phyloP scores from a whole-genome alignment of 371 early-diverging fungal species.

The Zychaea mexicana region DNA sequence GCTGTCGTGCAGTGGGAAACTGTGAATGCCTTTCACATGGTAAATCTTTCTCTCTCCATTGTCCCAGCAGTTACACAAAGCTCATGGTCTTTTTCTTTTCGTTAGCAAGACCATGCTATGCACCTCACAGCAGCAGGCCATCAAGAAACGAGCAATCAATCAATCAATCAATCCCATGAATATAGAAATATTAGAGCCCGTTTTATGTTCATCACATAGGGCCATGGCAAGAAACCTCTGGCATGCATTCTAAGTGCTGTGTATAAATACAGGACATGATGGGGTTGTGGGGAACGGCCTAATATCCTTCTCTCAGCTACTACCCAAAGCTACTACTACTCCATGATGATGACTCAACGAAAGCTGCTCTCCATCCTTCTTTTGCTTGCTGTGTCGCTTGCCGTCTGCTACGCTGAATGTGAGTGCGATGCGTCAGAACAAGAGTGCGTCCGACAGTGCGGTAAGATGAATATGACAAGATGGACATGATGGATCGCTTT shows the following conservation, averaged over 20 bases:
- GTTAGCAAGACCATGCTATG: neutral
- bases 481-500: too few relatives aligned
- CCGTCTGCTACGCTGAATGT: neutral
- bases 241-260: too few relatives aligned
- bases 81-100: neutral
- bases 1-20: neutral
- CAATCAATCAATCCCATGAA: neutral
- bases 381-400: neutral
- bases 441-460: conserved; percentile 8
- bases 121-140: neutral
- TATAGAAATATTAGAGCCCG: neutral
- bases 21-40: neutral
- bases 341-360: conserved; percentile 1
- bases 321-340: too few relatives aligned
- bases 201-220: too few relatives aligned
- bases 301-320: too few relatives aligned
- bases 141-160: too few relatives aligned
- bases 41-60: neutral
- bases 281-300: too few relatives aligned
- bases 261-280: too few relatives aligned
- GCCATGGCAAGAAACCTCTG: too few relatives aligned
- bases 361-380: conserved; percentile 1
- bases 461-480: conserved; percentile 1
- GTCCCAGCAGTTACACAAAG: neutral
- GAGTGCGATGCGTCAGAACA: conserved; percentile 10